These are phyloP conservation scores for Sarcomyxa edulis DNA, from an alignment of 768 basidiomycete species.

Conservation along the genomic window DNA sequence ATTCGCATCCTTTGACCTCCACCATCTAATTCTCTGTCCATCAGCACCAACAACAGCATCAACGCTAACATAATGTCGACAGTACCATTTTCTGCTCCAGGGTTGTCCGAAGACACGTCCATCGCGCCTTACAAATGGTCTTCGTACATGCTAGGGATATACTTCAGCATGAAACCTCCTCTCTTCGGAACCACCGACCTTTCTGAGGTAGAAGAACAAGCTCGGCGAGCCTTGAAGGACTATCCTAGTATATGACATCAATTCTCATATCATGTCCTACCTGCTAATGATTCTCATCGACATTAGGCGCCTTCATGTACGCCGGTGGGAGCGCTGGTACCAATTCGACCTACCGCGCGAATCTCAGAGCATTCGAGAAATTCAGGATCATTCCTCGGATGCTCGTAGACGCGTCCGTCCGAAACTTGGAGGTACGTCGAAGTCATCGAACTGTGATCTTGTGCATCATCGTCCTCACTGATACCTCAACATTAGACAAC, in stretches of 20 bases:
- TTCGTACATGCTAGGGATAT: slow-evolving; percentile 33
- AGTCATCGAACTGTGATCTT: neutral
- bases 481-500: slow-evolving; percentile 52
- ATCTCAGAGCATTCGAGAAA: slow-evolving; percentile 55
- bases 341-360: slow-evolving; percentile 59
- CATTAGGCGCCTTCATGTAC: slow-evolving; percentile 63
- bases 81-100: too few species aligned
- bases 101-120: too few species aligned
- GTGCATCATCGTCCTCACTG: neutral
- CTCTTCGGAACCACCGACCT: slow-evolving; percentile 55
- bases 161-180: slow-evolving; percentile 31
- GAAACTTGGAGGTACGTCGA: slow-evolving; percentile 51
- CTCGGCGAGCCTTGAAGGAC: slow-evolving; percentile 56
- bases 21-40: too few species aligned
- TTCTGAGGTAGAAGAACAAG: slow-evolving; percentile 62
- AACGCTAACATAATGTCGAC: too few species aligned
- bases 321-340: slow-evolving; percentile 75
- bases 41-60: too few species aligned
- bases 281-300: neutral
- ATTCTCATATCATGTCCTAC: neutral
- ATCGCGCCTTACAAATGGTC: too few species aligned
- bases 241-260: slow-evolving; percentile 33
- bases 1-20: too few species aligned
- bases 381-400: slow-evolving; percentile 80
- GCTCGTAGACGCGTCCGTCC: slow-evolving; percentile 55